phyloP scores from a whole-genome alignment of 768 basidiomycete genomes.

The Antrodiella citrinella region DNA sequence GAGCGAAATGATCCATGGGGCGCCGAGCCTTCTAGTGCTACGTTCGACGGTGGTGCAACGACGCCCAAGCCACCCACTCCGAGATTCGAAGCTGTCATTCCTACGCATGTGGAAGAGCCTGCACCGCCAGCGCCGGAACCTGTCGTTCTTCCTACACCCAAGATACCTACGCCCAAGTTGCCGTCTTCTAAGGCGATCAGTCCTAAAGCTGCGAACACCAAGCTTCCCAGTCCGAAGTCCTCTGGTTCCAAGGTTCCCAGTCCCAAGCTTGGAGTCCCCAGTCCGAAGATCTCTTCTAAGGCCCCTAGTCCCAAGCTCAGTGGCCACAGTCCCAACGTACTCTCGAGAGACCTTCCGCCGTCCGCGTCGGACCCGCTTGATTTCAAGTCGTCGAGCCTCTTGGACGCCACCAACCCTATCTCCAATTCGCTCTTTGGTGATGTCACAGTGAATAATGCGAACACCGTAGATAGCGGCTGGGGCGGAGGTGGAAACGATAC shows the following conservation, averaged over 20 bases:
- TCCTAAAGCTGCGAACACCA: slow-evolving; percentile 1
- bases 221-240: neutral
- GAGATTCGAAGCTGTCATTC: neutral
- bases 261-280: neutral
- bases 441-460: slow-evolving; percentile 5
- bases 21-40: neutral
- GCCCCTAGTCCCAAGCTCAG: slow-evolving; percentile 11
- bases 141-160: neutral
- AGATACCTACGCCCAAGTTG: neutral
- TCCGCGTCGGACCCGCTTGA: slow-evolving; percentile 1
- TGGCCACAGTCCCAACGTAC: neutral
- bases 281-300: slow-evolving; percentile 5
- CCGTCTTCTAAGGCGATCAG: neutral
- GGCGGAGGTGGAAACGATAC: neutral
- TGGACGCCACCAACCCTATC: neutral
- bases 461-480: neutral
- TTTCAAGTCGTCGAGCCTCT: slow-evolving; percentile 7
- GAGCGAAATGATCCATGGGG: neutral
- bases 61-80: slow-evolving; percentile 4
- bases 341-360: neutral
- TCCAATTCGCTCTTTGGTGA: neutral
- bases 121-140: neutral
- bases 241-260: neutral
- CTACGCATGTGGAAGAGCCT: neutral
- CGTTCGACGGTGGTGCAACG: neutral